Percentiles rank a stretch among this genome's conserved stretches.
phyloP scores from a whole-genome alignment of 768 basidiomycete species.

The Leccinellum luteum region DNA sequence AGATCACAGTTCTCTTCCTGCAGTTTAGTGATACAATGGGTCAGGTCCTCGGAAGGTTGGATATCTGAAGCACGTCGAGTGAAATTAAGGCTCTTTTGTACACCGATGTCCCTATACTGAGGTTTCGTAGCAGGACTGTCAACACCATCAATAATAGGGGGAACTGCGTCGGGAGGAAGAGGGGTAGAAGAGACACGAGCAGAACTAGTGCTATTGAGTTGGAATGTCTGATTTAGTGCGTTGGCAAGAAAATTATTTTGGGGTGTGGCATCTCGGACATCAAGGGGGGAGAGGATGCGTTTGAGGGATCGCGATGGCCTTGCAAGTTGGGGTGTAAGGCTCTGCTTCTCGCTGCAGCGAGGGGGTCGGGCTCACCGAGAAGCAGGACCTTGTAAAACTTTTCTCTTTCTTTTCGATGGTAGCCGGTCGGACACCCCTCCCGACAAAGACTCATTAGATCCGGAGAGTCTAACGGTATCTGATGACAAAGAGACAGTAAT shows the following conservation, averaged over 20 bases:
- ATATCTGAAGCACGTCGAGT: constrained; percentile 9
- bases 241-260: constrained; percentile 17
- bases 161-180: background rate
- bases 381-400: constrained; percentile 21
- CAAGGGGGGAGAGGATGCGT: background rate
- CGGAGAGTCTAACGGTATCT: background rate
- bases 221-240: constrained; percentile 30
- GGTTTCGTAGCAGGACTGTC: background rate
- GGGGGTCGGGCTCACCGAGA: constrained; percentile 31
- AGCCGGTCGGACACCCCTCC: background rate
- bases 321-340: constrained; percentile 26
- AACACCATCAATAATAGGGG: constrained; percentile 3
- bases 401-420: constrained; percentile 18
- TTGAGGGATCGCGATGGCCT: constrained; percentile 14
- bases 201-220: constrained; percentile 18
- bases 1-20: constrained; percentile 16
- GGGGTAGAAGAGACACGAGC: constrained; percentile 6
- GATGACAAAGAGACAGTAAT: background rate
- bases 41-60: constrained; percentile 4
- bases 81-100: constrained; percentile 25
- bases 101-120: constrained; percentile 20
- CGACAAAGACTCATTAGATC: background rate
- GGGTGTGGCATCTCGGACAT: background rate
- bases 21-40: constrained; percentile 17
- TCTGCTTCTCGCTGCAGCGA: constrained; percentile 30